Percentiles rank a stretch among this genome's conserved stretches.
Conservation (phyloP, 2,329 filamentous ascomycete genomes). For the Aspergillus arachidicola region DNA sequence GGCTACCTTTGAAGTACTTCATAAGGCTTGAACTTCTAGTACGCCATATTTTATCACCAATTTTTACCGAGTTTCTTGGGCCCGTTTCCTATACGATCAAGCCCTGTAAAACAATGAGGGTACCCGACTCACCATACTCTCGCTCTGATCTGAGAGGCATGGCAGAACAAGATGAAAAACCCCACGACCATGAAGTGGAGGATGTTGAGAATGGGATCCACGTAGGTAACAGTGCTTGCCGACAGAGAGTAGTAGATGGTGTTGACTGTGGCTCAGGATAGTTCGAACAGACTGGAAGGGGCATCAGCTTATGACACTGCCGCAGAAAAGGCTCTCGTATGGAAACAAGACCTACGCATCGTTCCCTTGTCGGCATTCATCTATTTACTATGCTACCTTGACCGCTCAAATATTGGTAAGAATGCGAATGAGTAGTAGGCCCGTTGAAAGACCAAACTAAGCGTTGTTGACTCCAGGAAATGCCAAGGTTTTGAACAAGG, state of each 20-base stretch:
- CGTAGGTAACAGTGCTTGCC: not conserved
- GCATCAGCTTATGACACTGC: not conserved
- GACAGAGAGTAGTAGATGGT: not conserved
- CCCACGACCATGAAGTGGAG: not conserved
- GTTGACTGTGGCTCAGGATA: not conserved
- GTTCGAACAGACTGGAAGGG: not conserved
- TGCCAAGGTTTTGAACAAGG: conserved; percentile 5
- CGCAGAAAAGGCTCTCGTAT: not conserved
- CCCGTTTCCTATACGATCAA: too few species aligned
- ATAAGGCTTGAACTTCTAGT: too few species aligned
- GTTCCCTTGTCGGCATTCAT: conserved; percentile 4
- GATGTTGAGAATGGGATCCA: not conserved
- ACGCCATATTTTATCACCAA: too few species aligned
- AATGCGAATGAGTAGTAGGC: not conserved
- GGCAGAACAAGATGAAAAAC: not conserved
- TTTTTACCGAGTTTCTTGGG: too few species aligned
- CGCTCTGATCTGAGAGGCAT: not conserved
- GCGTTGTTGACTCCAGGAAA: not conserved
- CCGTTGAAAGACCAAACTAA: not conserved
- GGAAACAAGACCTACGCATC: not conserved
- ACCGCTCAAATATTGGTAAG: conserved; percentile 3
- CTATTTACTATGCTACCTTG: conserved; percentile 4
- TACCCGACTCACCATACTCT: too few species aligned
- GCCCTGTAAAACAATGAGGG: too few species aligned
- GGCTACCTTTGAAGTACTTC: too few species aligned